Evolutionary conservation across 768 basidiomycete genomes (phyloP).

Genomic region (Cyathus striatus): DNA sequence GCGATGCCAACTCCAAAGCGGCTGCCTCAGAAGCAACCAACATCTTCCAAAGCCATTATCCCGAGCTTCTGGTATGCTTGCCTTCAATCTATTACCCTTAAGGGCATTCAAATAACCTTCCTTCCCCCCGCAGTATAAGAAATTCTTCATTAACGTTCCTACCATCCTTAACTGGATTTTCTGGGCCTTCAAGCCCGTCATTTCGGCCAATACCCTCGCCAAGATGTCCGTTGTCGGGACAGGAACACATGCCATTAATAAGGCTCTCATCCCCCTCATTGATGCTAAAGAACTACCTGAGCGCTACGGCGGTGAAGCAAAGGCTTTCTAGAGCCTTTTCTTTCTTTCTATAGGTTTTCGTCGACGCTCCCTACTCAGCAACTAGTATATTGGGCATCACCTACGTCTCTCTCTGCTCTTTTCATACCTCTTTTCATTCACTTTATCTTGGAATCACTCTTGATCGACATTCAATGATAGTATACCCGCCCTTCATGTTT

Average conservation of each 20-base stretch:
- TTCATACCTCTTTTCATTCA: too few relatives aligned
- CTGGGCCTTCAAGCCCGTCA: slow-evolving; percentile 74
- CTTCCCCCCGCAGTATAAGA: slow-evolving; percentile 43
- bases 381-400: not conserved
- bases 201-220: slow-evolving; percentile 67
- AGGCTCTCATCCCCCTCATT: slow-evolving; percentile 55
- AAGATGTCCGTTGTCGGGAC: slow-evolving; percentile 79
- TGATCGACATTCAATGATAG: too few relatives aligned
- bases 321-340: slow-evolving; percentile 33
- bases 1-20: slow-evolving; percentile 70
- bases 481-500: too few relatives aligned
- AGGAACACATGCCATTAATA: slow-evolving; percentile 51
- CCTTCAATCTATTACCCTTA: not conserved
- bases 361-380: not conserved
- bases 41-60: slow-evolving; percentile 76
- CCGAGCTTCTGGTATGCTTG: slow-evolving; percentile 62
- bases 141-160: slow-evolving; percentile 83
- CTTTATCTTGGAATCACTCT: too few relatives aligned
- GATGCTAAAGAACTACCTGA: slow-evolving; percentile 54
- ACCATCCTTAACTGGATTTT: slow-evolving; percentile 76
- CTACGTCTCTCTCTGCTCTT: too few relatives aligned
- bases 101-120: slow-evolving; percentile 2
- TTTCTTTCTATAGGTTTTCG: not conserved
- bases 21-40: slow-evolving; percentile 71
- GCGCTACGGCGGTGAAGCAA: slow-evolving; percentile 66